Conservation (phyloP, 305 asterid genomes). For the Plantago rigida region DNA sequence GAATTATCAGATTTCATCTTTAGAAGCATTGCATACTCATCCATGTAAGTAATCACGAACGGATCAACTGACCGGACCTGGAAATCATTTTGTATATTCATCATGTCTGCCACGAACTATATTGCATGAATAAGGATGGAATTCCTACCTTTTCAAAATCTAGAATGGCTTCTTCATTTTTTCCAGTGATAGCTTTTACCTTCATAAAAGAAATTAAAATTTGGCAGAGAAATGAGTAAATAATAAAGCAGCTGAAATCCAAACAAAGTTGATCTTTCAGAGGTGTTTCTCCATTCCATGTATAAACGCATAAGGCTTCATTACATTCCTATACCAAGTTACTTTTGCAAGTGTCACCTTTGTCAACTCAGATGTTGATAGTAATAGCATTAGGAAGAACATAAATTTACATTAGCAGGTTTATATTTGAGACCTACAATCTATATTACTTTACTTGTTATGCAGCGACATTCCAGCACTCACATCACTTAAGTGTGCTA, state of each 20-base stretch:
- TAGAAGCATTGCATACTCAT: slow-evolving; percentile 96
- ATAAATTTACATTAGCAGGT: no score
- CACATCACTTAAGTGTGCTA: no score
- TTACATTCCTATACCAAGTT: slow-evolving; percentile 16
- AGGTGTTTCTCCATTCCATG: no score
- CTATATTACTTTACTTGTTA: no score
- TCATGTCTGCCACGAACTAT: slow-evolving; percentile 6
- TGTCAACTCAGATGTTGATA: no score
- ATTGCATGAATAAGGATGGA: slow-evolving; percentile 15
- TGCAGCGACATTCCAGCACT: no score
- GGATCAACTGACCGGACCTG: slow-evolving; percentile 89
- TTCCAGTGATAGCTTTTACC: slow-evolving; percentile 85
- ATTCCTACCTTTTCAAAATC: slow-evolving; percentile 70
- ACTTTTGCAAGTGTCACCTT: neutral
- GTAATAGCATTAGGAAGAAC: no score
- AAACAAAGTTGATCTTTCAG: neutral
- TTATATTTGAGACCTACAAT: no score
- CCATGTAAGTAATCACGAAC: slow-evolving; percentile 74
- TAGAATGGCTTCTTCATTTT: slow-evolving; percentile 80
- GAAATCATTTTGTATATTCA: slow-evolving; percentile 27
- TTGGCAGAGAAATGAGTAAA: slow-evolving; percentile 5
- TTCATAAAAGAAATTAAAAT: slow-evolving; percentile 28
- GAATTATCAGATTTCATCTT: slow-evolving; percentile 66
- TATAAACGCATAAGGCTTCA: neutral
- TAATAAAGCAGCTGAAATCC: neutral